Evolutionary conservation across 2,329 filamentous ascomycete species (phyloP).

Genomic region (Teratosphaeria gauchensis): DNA sequence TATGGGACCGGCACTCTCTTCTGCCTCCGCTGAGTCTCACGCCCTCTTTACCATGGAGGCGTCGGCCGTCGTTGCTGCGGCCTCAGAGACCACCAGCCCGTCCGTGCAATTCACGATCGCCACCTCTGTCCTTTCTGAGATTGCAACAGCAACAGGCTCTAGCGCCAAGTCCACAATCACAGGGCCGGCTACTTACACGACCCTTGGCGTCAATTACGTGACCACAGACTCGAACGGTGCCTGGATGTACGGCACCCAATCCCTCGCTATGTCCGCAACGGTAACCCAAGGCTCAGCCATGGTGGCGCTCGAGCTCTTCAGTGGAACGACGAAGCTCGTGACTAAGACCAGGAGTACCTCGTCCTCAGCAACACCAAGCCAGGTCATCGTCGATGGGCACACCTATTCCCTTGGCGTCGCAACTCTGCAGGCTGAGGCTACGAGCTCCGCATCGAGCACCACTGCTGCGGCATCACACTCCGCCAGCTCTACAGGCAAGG

Average conservation of each 20-base stretch:
- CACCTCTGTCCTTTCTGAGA: not conserved
- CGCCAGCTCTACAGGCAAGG: not conserved
- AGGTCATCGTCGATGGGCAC: slow-evolving; percentile 5
- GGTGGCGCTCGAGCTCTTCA: slow-evolving; percentile 4
- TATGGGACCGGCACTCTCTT: not conserved
- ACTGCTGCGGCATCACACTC: not conserved
- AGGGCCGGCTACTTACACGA: slow-evolving; percentile 1
- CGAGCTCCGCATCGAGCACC: not conserved
- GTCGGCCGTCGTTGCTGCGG: not conserved
- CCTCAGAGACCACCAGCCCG: not conserved
- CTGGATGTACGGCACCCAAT: slow-evolving; percentile 8
- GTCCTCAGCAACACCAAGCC: not conserved
- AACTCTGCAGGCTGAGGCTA: slow-evolving; percentile 4
- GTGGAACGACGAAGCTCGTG: slow-evolving; percentile 5
- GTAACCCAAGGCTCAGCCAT: slow-evolving; percentile 4
- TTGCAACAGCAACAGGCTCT: not conserved
- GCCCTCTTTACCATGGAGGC: slow-evolving; percentile 1
- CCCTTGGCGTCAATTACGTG: slow-evolving; percentile 4
- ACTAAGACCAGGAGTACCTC: not conserved
- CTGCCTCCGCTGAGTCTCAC: not conserved
- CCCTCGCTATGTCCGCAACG: slow-evolving; percentile 4
- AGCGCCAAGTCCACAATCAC: slow-evolving; percentile 2
- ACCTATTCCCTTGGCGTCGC: slow-evolving; percentile 3
- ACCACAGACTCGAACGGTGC: slow-evolving; percentile 7
- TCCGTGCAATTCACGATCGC: not conserved